Conservation (phyloP, 495 filamentous ascomycete genomes). For the Penicillium chermesinum region DNA sequence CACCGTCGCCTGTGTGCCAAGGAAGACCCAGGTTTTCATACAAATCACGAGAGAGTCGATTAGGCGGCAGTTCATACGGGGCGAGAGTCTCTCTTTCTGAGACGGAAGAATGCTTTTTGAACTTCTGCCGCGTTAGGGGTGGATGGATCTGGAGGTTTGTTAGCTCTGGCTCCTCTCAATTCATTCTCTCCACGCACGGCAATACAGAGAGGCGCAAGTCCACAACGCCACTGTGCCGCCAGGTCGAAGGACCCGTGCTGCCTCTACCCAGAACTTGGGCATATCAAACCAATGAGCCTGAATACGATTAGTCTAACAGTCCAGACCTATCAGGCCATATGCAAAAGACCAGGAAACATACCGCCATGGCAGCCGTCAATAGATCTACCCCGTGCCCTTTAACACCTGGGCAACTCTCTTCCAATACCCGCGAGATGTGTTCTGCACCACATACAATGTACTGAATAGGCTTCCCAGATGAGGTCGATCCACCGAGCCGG, state of each 20-base stretch:
- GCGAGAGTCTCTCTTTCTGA: slow-evolving; percentile 25
- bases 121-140: slow-evolving; percentile 12
- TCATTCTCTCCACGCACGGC: slow-evolving; percentile 14
- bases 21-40: slow-evolving; percentile 45
- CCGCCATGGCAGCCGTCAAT: slow-evolving; percentile 43
- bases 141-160: slow-evolving; percentile 20
- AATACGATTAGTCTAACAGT: no score
- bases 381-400: slow-evolving; percentile 39
- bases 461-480: slow-evolving; percentile 19
- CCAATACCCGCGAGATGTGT: slow-evolving; percentile 17
- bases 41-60: slow-evolving; percentile 25
- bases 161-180: background rate
- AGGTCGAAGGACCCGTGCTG: slow-evolving; percentile 42
- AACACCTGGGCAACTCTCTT: background rate
- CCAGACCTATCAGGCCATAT: no score
- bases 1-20: slow-evolving; percentile 32
- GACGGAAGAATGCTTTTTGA: slow-evolving; percentile 24
- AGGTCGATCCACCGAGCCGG: slow-evolving; percentile 9
- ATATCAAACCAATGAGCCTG: slow-evolving; percentile 57
- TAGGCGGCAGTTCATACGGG: slow-evolving; percentile 32
- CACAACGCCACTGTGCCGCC: slow-evolving; percentile 52
- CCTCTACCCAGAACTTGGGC: slow-evolving; percentile 45
- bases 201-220: slow-evolving; percentile 23
- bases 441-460: slow-evolving; percentile 42
- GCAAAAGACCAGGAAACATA: slow-evolving; percentile 20